Evolutionary conservation across 2,329 filamentous ascomycete species (phyloP).

Genomic region (Plenodomus biglobosus): DNA sequence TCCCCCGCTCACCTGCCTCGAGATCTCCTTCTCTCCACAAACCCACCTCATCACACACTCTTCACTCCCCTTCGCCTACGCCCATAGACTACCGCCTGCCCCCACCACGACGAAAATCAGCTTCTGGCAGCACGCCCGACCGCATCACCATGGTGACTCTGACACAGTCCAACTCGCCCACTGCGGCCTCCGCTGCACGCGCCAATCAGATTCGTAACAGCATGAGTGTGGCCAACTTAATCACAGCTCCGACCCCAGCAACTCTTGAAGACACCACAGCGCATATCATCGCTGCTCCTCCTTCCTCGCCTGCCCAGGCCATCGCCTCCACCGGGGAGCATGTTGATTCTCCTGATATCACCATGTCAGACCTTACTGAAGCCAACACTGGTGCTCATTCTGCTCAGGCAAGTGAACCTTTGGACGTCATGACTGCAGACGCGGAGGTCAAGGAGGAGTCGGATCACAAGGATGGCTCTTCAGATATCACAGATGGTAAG

Average conservation of each 20-base stretch:
- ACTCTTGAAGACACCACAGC: conserved; percentile 1
- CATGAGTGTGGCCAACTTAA: conserved; percentile 31
- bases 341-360: neutral
- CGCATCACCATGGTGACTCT: conserved; percentile 10
- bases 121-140: neutral
- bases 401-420: neutral
- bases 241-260: conserved; percentile 6
- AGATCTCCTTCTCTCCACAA: conserved; percentile 20
- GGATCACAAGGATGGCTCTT: neutral
- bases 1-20: conserved; percentile 29
- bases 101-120: neutral
- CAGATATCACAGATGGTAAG: neutral
- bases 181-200: conserved; percentile 5
- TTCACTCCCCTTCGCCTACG: neutral
- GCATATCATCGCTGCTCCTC: neutral
- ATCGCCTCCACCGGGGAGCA: conserved; percentile 6
- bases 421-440: neutral
- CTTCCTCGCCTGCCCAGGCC: neutral
- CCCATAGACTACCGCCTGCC: neutral
- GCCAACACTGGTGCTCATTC: neutral
- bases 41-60: conserved; percentile 1
- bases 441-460: neutral
- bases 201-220: conserved; percentile 15
- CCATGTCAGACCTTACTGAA: conserved; percentile 7
- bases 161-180: neutral